phyloP scores from a whole-genome alignment of 192 early-diverging fungal genomes.

The Funneliformis geosporum region DNA sequence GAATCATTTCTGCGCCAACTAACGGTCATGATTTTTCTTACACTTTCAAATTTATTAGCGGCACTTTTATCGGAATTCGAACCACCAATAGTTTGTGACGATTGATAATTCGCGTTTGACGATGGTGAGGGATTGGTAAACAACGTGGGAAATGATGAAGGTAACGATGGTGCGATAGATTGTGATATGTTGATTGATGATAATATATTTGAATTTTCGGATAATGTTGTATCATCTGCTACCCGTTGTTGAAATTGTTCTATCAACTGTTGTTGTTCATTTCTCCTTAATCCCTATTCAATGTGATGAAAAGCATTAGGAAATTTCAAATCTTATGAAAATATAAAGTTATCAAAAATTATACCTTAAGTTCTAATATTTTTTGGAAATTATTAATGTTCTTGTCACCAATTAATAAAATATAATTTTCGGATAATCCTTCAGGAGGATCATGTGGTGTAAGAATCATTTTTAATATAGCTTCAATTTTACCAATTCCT shows the following conservation, averaged over 20 bases:
- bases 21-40: slow-evolving; percentile 7
- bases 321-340: not conserved
- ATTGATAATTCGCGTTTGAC: not conserved
- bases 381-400: slow-evolving; percentile 72
- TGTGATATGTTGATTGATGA: slow-evolving; percentile 29
- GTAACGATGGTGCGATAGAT: slow-evolving; percentile 17
- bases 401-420: slow-evolving; percentile 79
- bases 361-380: slow-evolving; percentile 83
- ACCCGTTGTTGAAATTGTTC: slow-evolving; percentile 55
- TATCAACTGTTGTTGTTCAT: slow-evolving; percentile 58
- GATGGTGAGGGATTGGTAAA: not conserved
- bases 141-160: slow-evolving; percentile 6
- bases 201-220: slow-evolving; percentile 50
- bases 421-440: slow-evolving; percentile 84
- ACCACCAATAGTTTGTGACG: not conserved
- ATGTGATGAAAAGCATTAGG: not conserved
- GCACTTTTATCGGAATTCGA: slow-evolving; percentile 4
- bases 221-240: slow-evolving; percentile 41
- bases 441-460: slow-evolving; percentile 80
- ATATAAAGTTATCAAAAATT: not conserved
- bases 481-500: slow-evolving; percentile 80
- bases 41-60: slow-evolving; percentile 19
- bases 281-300: slow-evolving; percentile 53
- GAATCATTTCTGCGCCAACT: not conserved
- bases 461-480: slow-evolving; percentile 88